phyloP scores from a whole-genome alignment of 225 moss, liverwort and hornwort species.

The Straminergon stramineum region DNA sequence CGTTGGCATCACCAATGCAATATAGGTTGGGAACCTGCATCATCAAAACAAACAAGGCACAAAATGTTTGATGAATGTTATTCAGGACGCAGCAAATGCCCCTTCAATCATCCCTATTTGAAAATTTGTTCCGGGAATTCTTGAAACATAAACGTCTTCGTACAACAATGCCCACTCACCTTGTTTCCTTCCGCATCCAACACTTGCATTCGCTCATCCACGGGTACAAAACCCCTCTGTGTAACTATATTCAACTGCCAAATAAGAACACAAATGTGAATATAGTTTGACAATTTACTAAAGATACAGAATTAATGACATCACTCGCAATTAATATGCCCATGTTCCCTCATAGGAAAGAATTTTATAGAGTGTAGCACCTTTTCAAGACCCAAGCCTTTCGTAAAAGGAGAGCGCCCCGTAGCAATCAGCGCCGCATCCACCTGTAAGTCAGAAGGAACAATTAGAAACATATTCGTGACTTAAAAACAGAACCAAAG shows the following conservation, averaged over 20 bases:
- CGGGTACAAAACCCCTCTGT: constrained; percentile 89
- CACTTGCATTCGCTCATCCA: constrained; percentile 93
- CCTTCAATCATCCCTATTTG: background rate
- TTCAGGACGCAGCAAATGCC: background rate
- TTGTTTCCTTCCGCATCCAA: constrained; percentile 60
- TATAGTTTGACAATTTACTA: background rate
- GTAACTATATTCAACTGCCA: constrained; percentile 74
- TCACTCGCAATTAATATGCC: background rate
- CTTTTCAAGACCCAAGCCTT: constrained; percentile 87
- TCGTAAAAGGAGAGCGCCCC: constrained; percentile 81
- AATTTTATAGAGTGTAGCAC: constrained; percentile 3
- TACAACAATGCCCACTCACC: constrained; percentile 18
- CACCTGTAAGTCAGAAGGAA: constrained; percentile 35
- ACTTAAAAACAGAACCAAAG: background rate
- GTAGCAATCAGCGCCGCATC: constrained; percentile 96
- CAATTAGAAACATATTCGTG: background rate
- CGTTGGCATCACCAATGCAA: constrained; percentile 96
- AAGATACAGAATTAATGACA: background rate
- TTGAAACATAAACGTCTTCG: background rate
- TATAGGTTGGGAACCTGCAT: constrained; percentile 63
- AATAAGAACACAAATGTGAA: background rate
- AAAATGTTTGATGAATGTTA: background rate
- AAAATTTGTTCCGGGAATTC: background rate
- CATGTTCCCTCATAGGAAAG: background rate
- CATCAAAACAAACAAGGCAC: background rate